phyloP scores from a whole-genome alignment of 148 eudicot genomes.

The Mesembryanthemum crystallinum region DNA sequence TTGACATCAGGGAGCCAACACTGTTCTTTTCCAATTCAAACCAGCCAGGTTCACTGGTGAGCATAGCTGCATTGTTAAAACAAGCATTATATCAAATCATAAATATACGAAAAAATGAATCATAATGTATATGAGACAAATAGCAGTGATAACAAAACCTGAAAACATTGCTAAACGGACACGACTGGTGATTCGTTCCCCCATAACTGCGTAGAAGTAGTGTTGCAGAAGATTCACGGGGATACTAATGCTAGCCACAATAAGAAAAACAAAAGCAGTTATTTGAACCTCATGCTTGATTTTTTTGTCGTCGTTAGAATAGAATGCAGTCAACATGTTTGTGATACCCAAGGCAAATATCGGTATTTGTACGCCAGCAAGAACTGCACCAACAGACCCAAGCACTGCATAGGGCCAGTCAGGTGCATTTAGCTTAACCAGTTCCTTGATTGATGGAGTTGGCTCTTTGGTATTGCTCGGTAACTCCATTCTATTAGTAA shows the following conservation, averaged over 20 bases:
- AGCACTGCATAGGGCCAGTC: constrained; percentile 61
- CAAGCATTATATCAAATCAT: no score
- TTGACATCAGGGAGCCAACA: constrained; percentile 54
- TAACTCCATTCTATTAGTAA: background rate
- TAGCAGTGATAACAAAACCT: constrained; percentile 35
- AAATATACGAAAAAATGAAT: background rate
- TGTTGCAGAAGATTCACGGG: constrained; percentile 61
- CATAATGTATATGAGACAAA: background rate
- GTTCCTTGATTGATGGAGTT: constrained; percentile 47
- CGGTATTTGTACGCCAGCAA: constrained; percentile 63
- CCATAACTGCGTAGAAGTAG: constrained; percentile 62
- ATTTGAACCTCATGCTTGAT: constrained; percentile 44
- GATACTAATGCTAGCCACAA: constrained; percentile 41
- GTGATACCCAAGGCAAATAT: constrained; percentile 67
- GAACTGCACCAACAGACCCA: constrained; percentile 58
- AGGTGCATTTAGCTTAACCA: constrained; percentile 47
- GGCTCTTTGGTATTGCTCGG: background rate
- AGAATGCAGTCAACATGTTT: constrained; percentile 55
- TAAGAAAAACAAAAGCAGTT: constrained; percentile 48
- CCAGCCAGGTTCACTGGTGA: constrained; percentile 68
- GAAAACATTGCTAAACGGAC: constrained; percentile 65
- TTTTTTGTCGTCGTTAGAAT: constrained; percentile 41
- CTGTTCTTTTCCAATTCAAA: constrained; percentile 59
- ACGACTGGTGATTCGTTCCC: constrained; percentile 65
- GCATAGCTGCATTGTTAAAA: constrained; percentile 45